Evolutionary conservation across 225 moss, liverwort and hornwort genomes (phyloP).

Genomic region (Lunularia cruciata): DNA sequence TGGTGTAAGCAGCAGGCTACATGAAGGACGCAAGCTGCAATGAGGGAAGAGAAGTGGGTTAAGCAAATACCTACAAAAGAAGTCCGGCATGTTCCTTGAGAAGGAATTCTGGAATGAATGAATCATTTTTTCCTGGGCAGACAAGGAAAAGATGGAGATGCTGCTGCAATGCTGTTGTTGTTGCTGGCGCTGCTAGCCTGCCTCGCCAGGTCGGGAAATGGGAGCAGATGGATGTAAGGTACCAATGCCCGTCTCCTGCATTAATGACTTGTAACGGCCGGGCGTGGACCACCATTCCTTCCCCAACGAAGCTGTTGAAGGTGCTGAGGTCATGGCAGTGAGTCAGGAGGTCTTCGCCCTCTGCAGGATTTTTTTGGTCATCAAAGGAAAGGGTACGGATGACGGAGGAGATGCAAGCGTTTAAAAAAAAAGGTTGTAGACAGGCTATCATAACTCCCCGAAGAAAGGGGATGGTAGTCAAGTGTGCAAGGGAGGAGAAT

Average conservation of each 20-base stretch:
- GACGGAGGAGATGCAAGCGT: constrained; percentile 22
- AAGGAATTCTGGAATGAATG: constrained; percentile 4
- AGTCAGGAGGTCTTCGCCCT: constrained; percentile 19
- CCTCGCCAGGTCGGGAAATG: not conserved
- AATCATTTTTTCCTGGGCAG: not conserved
- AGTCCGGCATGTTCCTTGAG: not conserved
- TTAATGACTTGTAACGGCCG: constrained; percentile 32
- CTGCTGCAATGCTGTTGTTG: too few relatives aligned
- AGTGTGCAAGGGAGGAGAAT: constrained; percentile 14
- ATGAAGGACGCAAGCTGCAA: not conserved
- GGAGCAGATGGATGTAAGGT: not conserved
- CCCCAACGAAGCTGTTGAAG: constrained; percentile 14
- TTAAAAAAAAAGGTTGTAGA: constrained; percentile 4
- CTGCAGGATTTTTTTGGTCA: constrained; percentile 16
- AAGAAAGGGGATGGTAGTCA: constrained; percentile 21
- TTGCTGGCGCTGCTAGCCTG: not conserved
- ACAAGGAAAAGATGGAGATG: constrained; percentile 6
- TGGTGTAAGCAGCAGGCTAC: not conserved
- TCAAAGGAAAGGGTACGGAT: constrained; percentile 19
- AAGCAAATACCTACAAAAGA: not conserved
- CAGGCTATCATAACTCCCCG: constrained; percentile 14
- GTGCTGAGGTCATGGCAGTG: constrained; percentile 25
- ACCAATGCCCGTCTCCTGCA: constrained; percentile 18
- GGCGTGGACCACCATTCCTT: constrained; percentile 35
- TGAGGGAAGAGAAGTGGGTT: not conserved